These are phyloP conservation scores for Pogostemon cablin DNA, from an alignment of 257 asterid genomes.

Conservation along the genomic window DNA sequence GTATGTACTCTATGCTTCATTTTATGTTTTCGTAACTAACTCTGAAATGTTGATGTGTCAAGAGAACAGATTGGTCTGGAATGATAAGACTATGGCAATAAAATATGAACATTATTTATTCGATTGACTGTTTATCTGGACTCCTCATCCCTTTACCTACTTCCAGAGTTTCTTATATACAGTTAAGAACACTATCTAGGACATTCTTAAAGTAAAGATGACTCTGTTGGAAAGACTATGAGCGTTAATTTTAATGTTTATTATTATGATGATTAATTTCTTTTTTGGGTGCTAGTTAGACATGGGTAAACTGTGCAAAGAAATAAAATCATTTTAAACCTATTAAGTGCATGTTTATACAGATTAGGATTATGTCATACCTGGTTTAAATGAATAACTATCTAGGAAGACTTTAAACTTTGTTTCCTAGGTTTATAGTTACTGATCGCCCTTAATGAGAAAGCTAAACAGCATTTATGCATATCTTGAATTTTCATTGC, in stretches of 20 bases:
- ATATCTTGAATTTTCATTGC: not conserved
- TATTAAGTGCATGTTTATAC: not conserved
- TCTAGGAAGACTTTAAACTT: not conserved
- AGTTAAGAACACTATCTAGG: too few relatives aligned
- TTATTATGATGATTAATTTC: not conserved
- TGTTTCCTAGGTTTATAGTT: not conserved
- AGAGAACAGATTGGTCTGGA: not conserved
- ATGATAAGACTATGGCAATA: constrained; percentile 2
- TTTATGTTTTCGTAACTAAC: constrained; percentile 5
- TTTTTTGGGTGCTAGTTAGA: not conserved
- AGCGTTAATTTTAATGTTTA: not conserved
- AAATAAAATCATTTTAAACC: not conserved
- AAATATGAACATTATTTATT: not conserved
- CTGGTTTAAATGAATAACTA: too few relatives aligned
- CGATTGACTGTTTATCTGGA: not conserved
- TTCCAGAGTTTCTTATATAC: not conserved
- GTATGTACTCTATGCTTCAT: constrained; percentile 46
- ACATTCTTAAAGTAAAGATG: not conserved
- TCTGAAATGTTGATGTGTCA: not conserved
- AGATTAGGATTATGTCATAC: too few relatives aligned
- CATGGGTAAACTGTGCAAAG: not conserved
- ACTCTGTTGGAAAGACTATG: not conserved
- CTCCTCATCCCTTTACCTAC: not conserved
- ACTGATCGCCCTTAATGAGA: not conserved
- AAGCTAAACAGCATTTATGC: not conserved